These are phyloP conservation scores for Coriaria nepalensis DNA, from an alignment of 306 rosid species.

Conservation along the genomic window DNA sequence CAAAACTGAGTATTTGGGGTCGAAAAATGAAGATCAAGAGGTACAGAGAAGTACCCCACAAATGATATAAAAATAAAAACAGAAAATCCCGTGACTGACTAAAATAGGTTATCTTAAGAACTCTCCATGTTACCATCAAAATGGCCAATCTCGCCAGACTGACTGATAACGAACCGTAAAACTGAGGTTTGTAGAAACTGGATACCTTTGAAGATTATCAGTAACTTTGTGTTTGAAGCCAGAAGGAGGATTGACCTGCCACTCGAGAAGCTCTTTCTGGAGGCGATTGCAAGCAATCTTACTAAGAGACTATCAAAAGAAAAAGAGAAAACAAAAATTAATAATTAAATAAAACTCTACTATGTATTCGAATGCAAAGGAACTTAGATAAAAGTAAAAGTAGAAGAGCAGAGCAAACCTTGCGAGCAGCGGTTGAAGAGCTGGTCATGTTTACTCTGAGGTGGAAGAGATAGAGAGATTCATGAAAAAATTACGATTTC, in stretches of 20 bases:
- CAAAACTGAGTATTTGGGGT: slow-evolving; percentile 1
- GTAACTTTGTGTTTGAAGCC: slow-evolving; percentile 97
- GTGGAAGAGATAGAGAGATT: slow-evolving; percentile 15
- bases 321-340: neutral
- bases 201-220: slow-evolving; percentile 87
- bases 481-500: neutral
- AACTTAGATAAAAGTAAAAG: neutral
- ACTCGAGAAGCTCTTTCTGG: slow-evolving; percentile 93
- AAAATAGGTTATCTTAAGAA: too few relatives aligned
- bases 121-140: too few relatives aligned
- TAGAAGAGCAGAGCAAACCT: slow-evolving; percentile 40
- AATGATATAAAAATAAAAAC: too few relatives aligned
- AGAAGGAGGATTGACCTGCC: slow-evolving; percentile 94
- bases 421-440: slow-evolving; percentile 80
- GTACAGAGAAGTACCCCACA: neutral
- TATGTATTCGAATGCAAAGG: neutral
- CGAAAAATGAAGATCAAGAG: neutral
- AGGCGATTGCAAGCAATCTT: slow-evolving; percentile 99
- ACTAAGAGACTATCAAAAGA: slow-evolving; percentile 48
- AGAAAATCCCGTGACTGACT: too few relatives aligned
- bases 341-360: neutral
- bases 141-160: too few relatives aligned
- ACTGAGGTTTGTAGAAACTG: neutral
- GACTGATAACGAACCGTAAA: slow-evolving; percentile 6
- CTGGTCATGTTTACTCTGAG: slow-evolving; percentile 60